These are phyloP conservation scores for Tricholoma matsutake DNA, from an alignment of 768 basidiomycete species.

Conservation along the genomic window DNA sequence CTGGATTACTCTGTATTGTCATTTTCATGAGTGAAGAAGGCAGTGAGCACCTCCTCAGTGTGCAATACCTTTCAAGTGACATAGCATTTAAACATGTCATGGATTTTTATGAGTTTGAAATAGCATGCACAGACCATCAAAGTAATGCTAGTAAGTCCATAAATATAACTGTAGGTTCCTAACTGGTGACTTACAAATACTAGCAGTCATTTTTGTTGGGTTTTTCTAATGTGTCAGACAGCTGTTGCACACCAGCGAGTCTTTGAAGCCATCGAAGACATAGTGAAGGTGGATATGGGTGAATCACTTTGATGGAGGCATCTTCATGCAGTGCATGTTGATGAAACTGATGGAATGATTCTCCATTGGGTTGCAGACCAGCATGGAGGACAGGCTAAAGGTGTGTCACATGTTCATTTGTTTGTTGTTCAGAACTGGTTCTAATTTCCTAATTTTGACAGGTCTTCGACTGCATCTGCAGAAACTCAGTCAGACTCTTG, in stretches of 20 bases:
- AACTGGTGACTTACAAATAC: background rate
- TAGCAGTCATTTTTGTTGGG: background rate
- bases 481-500: conserved; percentile 3
- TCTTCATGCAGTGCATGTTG: conserved; percentile 10
- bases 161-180: background rate
- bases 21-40: conserved; percentile 22
- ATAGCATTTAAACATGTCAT: conserved; percentile 22
- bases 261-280: conserved; percentile 9
- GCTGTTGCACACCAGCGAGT: conserved; percentile 16
- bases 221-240: conserved; percentile 10
- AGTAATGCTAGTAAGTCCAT: conserved; percentile 14
- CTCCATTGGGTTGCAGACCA: conserved; percentile 19
- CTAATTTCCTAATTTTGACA: conserved; percentile 1
- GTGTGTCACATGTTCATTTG: background rate
- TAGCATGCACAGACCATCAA: conserved; percentile 16
- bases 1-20: conserved; percentile 13
- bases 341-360: conserved; percentile 15
- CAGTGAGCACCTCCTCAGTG: conserved; percentile 13
- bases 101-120: conserved; percentile 25
- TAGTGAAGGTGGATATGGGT: conserved; percentile 21
- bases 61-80: conserved; percentile 24
- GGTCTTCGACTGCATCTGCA: conserved; percentile 22
- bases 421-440: background rate
- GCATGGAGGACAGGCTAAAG: conserved; percentile 21
- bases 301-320: conserved; percentile 17